Percentiles rank a stretch among this genome's conserved stretches.
These are phyloP conservation scores for Alternaria sp. DNA, from an alignment of 2,329 filamentous ascomycete genomes.

Conservation along the genomic window DNA sequence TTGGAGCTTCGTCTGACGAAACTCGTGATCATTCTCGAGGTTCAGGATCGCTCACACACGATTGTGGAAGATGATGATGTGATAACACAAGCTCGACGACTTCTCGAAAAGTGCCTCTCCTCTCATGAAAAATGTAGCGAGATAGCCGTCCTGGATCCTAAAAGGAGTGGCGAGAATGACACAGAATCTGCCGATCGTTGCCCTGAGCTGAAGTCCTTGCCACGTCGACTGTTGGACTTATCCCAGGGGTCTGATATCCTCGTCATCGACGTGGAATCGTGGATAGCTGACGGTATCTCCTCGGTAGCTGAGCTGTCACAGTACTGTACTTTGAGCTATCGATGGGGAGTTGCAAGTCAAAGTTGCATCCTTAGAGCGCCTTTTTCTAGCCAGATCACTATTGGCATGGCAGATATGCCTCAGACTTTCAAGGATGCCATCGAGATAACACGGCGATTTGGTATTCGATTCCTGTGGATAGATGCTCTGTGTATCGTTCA, in stretches of 20 bases:
- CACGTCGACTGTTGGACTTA: not conserved
- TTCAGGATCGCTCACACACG: not conserved
- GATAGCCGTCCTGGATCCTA: not conserved
- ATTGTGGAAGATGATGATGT: not conserved
- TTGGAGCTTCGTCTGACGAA: too few relatives aligned
- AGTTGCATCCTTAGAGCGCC: not conserved
- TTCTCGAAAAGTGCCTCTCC: not conserved
- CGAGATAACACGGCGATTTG: not conserved
- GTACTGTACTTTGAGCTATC: too few relatives aligned
- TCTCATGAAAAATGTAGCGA: not conserved
- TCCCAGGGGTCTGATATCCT: not conserved
- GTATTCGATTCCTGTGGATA: slow-evolving; percentile 12
- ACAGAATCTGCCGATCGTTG: not conserved
- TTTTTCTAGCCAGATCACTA: not conserved
- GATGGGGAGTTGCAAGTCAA: too few relatives aligned
- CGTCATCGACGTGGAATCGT: not conserved
- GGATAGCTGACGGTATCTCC: not conserved
- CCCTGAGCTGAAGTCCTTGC: not conserved
- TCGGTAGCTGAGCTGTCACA: too few relatives aligned
- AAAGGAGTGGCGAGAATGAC: not conserved
- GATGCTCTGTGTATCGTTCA: slow-evolving; percentile 15
- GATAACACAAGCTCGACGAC: not conserved
- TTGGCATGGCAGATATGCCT: not conserved
- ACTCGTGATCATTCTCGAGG: not conserved
- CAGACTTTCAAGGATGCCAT: slow-evolving; percentile 14